Base-by-base conservation (phyloP, 805 yeast genomes). In the Ogataea paradorogensis region DNA sequence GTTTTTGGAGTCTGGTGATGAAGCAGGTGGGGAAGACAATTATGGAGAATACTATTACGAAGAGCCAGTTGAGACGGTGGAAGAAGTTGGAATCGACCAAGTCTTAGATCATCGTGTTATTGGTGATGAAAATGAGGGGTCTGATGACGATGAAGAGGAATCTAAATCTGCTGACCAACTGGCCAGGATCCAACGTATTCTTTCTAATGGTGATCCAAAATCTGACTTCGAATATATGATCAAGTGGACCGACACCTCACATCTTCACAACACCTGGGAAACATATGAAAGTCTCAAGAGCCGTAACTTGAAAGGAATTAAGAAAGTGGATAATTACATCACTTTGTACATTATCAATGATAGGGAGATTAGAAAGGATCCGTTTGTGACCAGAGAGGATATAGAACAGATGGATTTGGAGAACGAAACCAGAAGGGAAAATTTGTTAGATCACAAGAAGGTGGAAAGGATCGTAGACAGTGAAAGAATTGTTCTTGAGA, bases 251-350 rank as follows among this genome's bases (percentile, higher is more conserved):
- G 86, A 77, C 38, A 71, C 79, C 46, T 85, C 97, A 10, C 98
- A 93, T 66, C 70, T 93, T 46, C 99, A 93, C 65, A 93, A 91
- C 61, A 82, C 96, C 0, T 93, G 97, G 97, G 96, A 90, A 59
- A 60, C 76, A 2, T 89, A 83, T 63, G 65, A 62, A 9, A 61
- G 65, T 3, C 56, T 82, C 35, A 74, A 73, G 32, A 59, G 63
- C 14, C 45, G 50, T 32, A 64, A 67, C 7, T 62, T 70, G 46
- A 82, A 82, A 58, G 99, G 99, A 30, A 70, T 77, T 51, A 86
- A 95, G 60, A 82, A 83, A 50, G 75, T 93, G 15, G 98, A 91
- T 45, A 93, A 93, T 63, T 93, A 89, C 62, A 83, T 90, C 58
- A 84, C 82, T 55, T 88, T 83, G 53, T 78, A 66, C 55, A 78